Evolutionary conservation across 208 protist genomes (phyloP), one percentile per base, ranked within the genome.

Genomic region (Wallacemonas sp.): DNA sequence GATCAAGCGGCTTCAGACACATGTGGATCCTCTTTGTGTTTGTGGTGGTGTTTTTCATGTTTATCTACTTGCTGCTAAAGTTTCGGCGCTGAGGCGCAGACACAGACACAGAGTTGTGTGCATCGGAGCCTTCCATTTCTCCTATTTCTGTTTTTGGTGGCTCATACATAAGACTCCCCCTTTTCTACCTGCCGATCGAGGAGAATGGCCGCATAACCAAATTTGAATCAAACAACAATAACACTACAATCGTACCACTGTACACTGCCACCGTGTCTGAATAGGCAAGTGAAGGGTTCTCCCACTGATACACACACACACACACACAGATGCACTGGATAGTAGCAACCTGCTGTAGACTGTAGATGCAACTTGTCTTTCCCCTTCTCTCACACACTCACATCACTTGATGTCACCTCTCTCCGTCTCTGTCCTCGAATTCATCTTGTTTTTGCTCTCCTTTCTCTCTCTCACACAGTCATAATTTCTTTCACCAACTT

Each of bases 21-120:
- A 91, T 95, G 72, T 95, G 89, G 87, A 34, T 89, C 24, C 74
- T 95, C n/a, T 87, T 87, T 21, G 65, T 93, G 2, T 92, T 95
- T 64, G 79, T 87, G 17, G 27, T 95, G 58, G 62, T 88, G 17
- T 88, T 91, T 26, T 74, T 91, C 38, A 76, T 95, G 78, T 48
- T 93, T 16, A 85, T 91, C n/a, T 92, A 90, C 36, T 3, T 91
- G 43, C 77, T 92, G 71, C 36, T 95, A 24, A 83, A 80, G 30
- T 83, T 88, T 38, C 66, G 77, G 5, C 72, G 63, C 72, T 16
- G 61, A 29, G 4, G 6, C 48, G 11, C 38, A 70, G 1, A 61
- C 60, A 41, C 19, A 4, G 5, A 46, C 17, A 43, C 36, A 34
- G 34, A 3, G 23, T 58, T 16, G 34, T 14, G 23, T 33, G 33